Evolutionary conservation across 805 yeast genomes (phyloP).

Genomic region (Ogataea angusta): DNA sequence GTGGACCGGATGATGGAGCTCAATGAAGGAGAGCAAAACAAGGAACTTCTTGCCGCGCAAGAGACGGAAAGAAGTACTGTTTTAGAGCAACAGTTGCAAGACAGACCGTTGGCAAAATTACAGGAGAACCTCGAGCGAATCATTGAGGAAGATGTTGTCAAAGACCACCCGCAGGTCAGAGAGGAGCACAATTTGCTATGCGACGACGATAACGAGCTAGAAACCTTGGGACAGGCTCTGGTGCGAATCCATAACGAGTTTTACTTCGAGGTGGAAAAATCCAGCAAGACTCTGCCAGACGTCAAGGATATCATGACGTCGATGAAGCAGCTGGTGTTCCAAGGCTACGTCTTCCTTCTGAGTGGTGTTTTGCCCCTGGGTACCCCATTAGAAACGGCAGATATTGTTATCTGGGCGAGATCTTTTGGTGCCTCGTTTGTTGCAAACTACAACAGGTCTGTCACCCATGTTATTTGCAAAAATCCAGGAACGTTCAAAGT

Average conservation of each 20-base stretch:
- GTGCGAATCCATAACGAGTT: constrained; percentile 62
- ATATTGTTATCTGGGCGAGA: constrained; percentile 86
- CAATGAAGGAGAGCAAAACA: constrained; percentile 49
- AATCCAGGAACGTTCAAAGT: constrained; percentile 83
- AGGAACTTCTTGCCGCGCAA: constrained; percentile 49
- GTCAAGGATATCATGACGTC: constrained; percentile 67
- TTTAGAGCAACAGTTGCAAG: constrained; percentile 74
- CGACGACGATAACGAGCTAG: constrained; percentile 81
- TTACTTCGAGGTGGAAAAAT: constrained; percentile 46
- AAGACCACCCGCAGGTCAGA: constrained; percentile 16
- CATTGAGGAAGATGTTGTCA: constrained; percentile 33
- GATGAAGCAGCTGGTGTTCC: constrained; percentile 67
- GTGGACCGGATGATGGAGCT: constrained; percentile 48
- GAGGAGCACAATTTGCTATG: constrained; percentile 50
- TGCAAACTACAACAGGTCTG: constrained; percentile 61
- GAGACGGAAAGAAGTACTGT: constrained; percentile 64
- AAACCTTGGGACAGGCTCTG: constrained; percentile 59
- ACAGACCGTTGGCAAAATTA: constrained; percentile 79
- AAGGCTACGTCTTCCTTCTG: constrained; percentile 68
- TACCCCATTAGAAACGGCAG: constrained; percentile 65
- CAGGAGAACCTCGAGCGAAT: constrained; percentile 68
- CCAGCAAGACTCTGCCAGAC: constrained; percentile 44
- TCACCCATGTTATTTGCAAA: constrained; percentile 86
- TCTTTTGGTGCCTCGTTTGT: constrained; percentile 89
- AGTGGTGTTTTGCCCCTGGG: constrained; percentile 93